A percentile compares a stretch with the other conserved stretches of the same genome.
These are phyloP conservation scores for Epithemia pelagica DNA, from an alignment of 108 stramenopile species.

Conservation along the genomic window DNA sequence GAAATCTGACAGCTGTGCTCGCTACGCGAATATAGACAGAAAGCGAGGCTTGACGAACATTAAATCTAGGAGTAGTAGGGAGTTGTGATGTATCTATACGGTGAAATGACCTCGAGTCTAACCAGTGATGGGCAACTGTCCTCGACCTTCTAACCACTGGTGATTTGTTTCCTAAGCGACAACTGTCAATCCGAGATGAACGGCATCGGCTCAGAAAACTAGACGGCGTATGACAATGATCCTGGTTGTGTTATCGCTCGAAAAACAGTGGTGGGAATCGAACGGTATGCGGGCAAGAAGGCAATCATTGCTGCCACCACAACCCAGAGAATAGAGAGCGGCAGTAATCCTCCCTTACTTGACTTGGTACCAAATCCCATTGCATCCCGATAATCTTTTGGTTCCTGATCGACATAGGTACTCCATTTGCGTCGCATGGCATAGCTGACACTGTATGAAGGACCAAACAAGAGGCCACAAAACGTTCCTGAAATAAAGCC, in stretches of 20 bases:
- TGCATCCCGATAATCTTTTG: conserved; percentile 44
- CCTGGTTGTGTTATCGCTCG: neutral
- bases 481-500: conserved; percentile 65
- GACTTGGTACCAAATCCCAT: conserved; percentile 65
- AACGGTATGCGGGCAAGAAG: neutral
- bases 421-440: conserved; percentile 43
- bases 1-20: too few relatives aligned
- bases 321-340: conserved; percentile 42
- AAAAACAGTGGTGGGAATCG: neutral
- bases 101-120: too few relatives aligned
- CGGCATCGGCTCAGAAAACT: too few relatives aligned
- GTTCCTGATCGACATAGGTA: conserved; percentile 29
- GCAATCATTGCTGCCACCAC: conserved; percentile 11
- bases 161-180: too few relatives aligned
- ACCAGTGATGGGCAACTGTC: too few relatives aligned
- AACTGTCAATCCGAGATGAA: too few relatives aligned
- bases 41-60: too few relatives aligned
- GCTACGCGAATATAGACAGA: too few relatives aligned
- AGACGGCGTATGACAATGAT: neutral
- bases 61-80: too few relatives aligned
- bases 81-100: too few relatives aligned
- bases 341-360: conserved; percentile 30
- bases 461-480: conserved; percentile 56
- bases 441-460: conserved; percentile 51
- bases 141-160: too few relatives aligned